Evolutionary conservation across 306 rosid species (phyloP).

Genomic region (Lotus japonicus): DNA sequence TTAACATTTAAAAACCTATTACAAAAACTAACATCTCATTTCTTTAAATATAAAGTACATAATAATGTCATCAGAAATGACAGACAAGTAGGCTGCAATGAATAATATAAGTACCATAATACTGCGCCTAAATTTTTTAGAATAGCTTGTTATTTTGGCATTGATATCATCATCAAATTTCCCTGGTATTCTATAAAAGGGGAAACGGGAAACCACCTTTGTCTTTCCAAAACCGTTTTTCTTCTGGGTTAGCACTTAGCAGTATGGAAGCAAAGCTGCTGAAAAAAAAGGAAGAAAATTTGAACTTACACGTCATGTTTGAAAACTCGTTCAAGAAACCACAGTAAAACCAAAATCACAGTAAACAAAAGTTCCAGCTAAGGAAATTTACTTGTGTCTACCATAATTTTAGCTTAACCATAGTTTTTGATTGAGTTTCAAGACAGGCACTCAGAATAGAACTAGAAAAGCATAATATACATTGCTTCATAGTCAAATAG

Average conservation of each 20-base stretch:
- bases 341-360: too few relatives aligned
- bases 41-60: background rate
- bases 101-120: constrained; percentile 2
- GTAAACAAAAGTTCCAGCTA: too few relatives aligned
- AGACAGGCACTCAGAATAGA: background rate
- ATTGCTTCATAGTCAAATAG: background rate
- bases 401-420: too few relatives aligned
- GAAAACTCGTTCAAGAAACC: background rate
- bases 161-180: background rate
- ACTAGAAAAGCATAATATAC: background rate
- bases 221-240: background rate
- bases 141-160: background rate
- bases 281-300: background rate
- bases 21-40: background rate
- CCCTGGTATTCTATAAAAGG: background rate
- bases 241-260: background rate
- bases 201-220: background rate
- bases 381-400: too few relatives aligned
- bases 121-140: background rate
- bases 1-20: background rate
- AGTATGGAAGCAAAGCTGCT: background rate
- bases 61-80: background rate
- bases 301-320: too few relatives aligned
- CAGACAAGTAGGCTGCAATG: constrained; percentile 7
- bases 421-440: too few relatives aligned